Evolutionary conservation across 192 early-diverging fungal genomes (phyloP).

Genomic region (Chytriomyces sp.): DNA sequence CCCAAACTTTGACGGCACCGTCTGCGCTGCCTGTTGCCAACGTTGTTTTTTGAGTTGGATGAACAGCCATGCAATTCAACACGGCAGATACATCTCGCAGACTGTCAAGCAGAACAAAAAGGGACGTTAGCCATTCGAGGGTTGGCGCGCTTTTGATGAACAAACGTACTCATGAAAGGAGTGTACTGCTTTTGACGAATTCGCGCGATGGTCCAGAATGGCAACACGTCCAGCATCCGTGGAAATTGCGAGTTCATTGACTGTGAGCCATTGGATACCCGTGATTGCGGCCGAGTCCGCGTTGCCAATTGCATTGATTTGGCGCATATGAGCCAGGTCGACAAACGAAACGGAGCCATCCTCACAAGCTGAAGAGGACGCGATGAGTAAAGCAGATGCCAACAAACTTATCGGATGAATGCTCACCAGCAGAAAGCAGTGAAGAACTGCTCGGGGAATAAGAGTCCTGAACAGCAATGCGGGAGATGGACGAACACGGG

Average conservation of each 20-base stretch:
- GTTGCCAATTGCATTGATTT: neutral
- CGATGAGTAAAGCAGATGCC: too few relatives aligned
- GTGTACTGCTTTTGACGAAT: too few relatives aligned
- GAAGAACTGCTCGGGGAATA: too few relatives aligned
- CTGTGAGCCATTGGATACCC: neutral
- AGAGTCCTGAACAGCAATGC: too few relatives aligned
- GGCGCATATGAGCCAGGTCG: neutral
- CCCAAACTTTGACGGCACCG: conserved; percentile 27
- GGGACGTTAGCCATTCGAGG: neutral
- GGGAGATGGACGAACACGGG: too few relatives aligned
- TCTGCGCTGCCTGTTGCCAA: conserved; percentile 14
- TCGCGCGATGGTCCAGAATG: conserved; percentile 1
- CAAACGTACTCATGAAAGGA: conserved; percentile 9
- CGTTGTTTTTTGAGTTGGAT: conserved; percentile 2
- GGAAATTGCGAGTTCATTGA: conserved; percentile 2
- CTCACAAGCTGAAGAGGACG: neutral
- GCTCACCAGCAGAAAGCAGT: too few relatives aligned
- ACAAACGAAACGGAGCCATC: neutral
- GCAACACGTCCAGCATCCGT: conserved; percentile 18
- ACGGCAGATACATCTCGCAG: neutral
- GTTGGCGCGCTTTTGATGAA: neutral
- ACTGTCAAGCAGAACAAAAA: neutral
- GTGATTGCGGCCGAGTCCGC: conserved; percentile 16
- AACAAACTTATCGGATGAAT: too few relatives aligned
- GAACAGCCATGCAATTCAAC: conserved; percentile 20